Base-by-base conservation (phyloP, 768 basidiomycete species). In the Myochromella boudieri region DNA sequence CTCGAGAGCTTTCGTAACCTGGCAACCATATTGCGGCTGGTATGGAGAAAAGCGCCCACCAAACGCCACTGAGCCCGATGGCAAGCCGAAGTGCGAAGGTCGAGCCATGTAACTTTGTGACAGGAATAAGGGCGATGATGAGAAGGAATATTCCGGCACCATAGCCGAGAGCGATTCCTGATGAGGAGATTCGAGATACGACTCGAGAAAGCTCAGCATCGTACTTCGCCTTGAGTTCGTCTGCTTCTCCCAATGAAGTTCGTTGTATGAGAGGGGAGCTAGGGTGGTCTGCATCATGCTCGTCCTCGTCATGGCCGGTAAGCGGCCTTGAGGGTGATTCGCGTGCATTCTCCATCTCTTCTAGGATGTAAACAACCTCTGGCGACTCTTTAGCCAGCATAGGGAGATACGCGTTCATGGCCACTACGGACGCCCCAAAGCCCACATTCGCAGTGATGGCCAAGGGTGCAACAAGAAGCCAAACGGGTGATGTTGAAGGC, bases 321-420 rank as follows among this genome's bases (percentile, higher is more conserved):
- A 51, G 31, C 21, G 25, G 32, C 6, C 53, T 25, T 4, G 55
- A 44, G 25, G 49, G 45, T 51, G 59, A 9, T 50, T 44, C 39
- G 24, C 58, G 53, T 45, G 49, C 53, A 21, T 57, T 56, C 17
- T 45, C 60, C 21, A 75, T 53, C 37, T 76, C 66, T 4, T 60
- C 57, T 22, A 68, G 62, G 1, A 77, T 63, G 12, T 62, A 53
- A 14, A 72, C 56, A 7, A 87, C 83, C 52, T 85, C 82, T 3
- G 80, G 78, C 0, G 83, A 75, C 32, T 81, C 79, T 49, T 76
- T 77, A 2, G 89, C 88, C 6, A 92, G 76, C 1, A 69, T 68
- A 0, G 90, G 91, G 3, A 95, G 78, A 63, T 95, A 95, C 0
- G 91, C 80, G 60, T 97, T 97, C 75, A 91, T 81, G 15, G 92